Conservation (phyloP, 371 early-diverging fungal genomes). For the Lichtheimia hyalospora region DNA sequence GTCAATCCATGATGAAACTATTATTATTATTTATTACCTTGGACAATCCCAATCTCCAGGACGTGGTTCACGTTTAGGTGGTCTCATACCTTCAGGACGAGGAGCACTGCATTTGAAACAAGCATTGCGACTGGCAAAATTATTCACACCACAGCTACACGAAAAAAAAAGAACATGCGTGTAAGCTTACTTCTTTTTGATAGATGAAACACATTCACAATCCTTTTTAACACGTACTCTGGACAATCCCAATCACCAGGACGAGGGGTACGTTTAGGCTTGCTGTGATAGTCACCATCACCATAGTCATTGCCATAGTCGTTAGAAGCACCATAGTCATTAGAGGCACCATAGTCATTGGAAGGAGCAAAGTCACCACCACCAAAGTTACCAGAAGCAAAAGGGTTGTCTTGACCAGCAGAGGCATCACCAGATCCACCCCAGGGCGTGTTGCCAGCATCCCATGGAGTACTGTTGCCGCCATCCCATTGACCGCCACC, state of each 20-base stretch:
- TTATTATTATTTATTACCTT: neutral
- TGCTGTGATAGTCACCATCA: conserved; percentile 4
- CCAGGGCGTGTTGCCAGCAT: conserved; percentile 13
- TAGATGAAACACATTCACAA: neutral
- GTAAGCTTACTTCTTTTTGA: neutral
- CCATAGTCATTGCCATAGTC: conserved; percentile 4
- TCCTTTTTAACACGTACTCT: conserved; percentile 32
- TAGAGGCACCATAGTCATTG: conserved; percentile 1
- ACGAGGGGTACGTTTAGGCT: conserved; percentile 22
- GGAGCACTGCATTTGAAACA: conserved; percentile 67
- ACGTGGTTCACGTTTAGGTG: conserved; percentile 19
- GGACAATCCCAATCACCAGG: conserved; percentile 75
- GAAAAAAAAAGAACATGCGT: conserved; percentile 9
- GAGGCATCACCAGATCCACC: conserved; percentile 7
- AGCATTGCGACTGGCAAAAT: conserved; percentile 61
- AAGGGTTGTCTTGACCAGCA: conserved; percentile 10
- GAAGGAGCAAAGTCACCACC: neutral
- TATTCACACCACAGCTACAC: conserved; percentile 64
- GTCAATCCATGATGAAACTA: neutral
- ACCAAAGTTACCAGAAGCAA: conserved; percentile 6
- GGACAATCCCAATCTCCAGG: conserved; percentile 37
- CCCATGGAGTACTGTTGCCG: conserved; percentile 7
- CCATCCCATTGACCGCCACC: conserved; percentile 16
- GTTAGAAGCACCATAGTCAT: conserved; percentile 8
- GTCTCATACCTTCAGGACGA: conserved; percentile 20